A percentile compares a stretch with the other conserved stretches of the same genome.
phyloP scores from a whole-genome alignment of 192 early-diverging fungal species.

The Backusella australiensis region DNA sequence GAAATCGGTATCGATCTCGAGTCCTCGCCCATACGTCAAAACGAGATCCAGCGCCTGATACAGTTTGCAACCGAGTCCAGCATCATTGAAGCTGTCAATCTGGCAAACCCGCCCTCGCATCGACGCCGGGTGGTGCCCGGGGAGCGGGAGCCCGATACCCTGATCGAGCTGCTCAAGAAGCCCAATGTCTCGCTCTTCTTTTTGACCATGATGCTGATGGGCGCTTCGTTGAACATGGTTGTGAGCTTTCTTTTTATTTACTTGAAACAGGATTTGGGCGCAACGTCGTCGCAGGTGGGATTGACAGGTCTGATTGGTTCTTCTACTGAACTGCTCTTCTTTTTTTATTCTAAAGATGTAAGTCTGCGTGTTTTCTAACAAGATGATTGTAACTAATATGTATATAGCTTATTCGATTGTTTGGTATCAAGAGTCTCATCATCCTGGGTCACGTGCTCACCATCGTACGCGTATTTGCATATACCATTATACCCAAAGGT shows the following conservation, averaged over 20 bases:
- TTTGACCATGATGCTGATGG: constrained; percentile 47
- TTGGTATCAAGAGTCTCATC: constrained; percentile 42
- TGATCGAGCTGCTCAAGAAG: constrained; percentile 30
- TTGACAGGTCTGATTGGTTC: constrained; percentile 44
- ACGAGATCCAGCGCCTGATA: constrained; percentile 36
- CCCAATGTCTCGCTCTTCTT: constrained; percentile 38
- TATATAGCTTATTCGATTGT: constrained; percentile 38
- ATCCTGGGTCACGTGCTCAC: constrained; percentile 44
- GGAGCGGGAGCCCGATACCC: constrained; percentile 23
- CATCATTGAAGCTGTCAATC: constrained; percentile 37
- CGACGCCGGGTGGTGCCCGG: constrained; percentile 5
- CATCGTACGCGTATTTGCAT: constrained; percentile 40
- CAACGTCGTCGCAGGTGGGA: constrained; percentile 39
- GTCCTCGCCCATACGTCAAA: constrained; percentile 28
- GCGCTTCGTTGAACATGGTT: constrained; percentile 41
- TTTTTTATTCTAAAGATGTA: constrained; percentile 48
- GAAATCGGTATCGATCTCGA: constrained; percentile 25
- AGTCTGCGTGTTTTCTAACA: neutral
- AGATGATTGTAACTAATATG: neutral
- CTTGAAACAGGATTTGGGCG: constrained; percentile 40
- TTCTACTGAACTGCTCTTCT: constrained; percentile 39
- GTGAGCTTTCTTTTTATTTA: constrained; percentile 43
- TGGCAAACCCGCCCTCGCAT: constrained; percentile 24
- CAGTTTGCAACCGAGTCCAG: constrained; percentile 42
- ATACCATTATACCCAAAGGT: constrained; percentile 36